Conservation (phyloP, 2,329 filamentous ascomycete species). For the Colletotrichum coccodes region DNA sequence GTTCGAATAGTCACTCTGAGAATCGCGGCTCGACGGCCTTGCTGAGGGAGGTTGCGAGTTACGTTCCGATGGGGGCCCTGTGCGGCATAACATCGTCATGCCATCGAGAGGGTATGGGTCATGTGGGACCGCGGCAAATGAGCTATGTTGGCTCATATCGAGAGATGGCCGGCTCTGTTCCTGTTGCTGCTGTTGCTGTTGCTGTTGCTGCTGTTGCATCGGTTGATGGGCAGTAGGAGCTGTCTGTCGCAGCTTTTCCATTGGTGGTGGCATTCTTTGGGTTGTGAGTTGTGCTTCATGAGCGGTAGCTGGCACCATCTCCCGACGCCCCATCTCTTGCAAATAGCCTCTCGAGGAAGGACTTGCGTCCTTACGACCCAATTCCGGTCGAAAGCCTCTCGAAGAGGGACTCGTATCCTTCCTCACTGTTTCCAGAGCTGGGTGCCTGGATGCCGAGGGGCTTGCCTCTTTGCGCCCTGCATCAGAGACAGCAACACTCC, state of each 20-base stretch:
- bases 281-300: constrained; percentile 63
- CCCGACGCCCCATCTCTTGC: constrained; percentile 73
- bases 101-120: constrained; percentile 95
- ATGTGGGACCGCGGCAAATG: constrained; percentile 79
- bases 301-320: constrained; percentile 54
- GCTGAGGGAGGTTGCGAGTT: constrained; percentile 64
- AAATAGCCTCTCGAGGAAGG: constrained; percentile 59
- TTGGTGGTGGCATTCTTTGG: constrained; percentile 52
- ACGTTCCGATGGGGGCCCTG: constrained; percentile 70
- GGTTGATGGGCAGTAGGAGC: constrained; percentile 28
- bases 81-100: constrained; percentile 96
- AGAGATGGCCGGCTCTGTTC: constrained; percentile 47
- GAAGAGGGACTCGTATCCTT: constrained; percentile 1
- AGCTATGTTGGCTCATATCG: constrained; percentile 65
- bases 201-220: not conserved
- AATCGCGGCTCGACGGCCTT: constrained; percentile 85
- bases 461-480: constrained; percentile 16
- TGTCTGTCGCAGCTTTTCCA: constrained; percentile 10
- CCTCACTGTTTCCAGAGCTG: not conserved
- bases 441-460: constrained; percentile 4
- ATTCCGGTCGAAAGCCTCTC: not conserved
- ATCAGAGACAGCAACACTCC: not conserved
- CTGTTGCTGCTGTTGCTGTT: constrained; percentile 27
- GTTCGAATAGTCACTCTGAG: constrained; percentile 90
- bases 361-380: not conserved